Conservation (phyloP, 2,329 filamentous ascomycete genomes). For the Fusarium sp. region DNA sequence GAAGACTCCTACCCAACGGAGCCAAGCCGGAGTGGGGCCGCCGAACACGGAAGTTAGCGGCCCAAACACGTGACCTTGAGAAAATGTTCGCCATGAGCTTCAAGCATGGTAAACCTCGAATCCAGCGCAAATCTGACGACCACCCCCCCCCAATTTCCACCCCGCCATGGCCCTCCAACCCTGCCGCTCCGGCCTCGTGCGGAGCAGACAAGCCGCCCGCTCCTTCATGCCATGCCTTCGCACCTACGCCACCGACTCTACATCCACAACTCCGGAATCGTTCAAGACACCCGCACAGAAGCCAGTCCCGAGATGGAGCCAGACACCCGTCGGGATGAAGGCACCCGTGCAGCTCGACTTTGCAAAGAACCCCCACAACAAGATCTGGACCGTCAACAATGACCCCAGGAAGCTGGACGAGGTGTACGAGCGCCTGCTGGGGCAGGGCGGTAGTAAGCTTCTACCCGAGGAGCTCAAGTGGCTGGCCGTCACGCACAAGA, state of each 20-base stretch:
- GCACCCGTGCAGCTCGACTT: slow-evolving; percentile 74
- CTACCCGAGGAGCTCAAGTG: slow-evolving; percentile 94
- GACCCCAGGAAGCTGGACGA: slow-evolving; percentile 80
- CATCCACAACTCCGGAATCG: slow-evolving; percentile 37
- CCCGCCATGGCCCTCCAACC: slow-evolving; percentile 50
- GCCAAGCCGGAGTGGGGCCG: slow-evolving; percentile 35
- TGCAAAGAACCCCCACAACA: slow-evolving; percentile 64
- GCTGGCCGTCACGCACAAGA: slow-evolving; percentile 97
- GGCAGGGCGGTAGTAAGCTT: slow-evolving; percentile 76
- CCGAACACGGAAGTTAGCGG: slow-evolving; percentile 19
- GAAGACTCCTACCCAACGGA: slow-evolving; percentile 7
- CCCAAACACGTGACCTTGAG: slow-evolving; percentile 46
- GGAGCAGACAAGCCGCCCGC: slow-evolving; percentile 42
- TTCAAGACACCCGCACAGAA: slow-evolving; percentile 35
- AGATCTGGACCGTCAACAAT: slow-evolving; percentile 77
- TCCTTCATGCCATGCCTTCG: slow-evolving; percentile 41
- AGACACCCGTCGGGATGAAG: slow-evolving; percentile 77
- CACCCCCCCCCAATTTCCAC: slow-evolving; percentile 20
- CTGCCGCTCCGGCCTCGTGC: slow-evolving; percentile 46
- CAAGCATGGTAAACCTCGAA: slow-evolving; percentile 11
- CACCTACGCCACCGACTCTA: slow-evolving; percentile 45
- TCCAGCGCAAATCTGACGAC: slow-evolving; percentile 11
- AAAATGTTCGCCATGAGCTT: slow-evolving; percentile 49
- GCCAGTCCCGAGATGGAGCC: slow-evolving; percentile 72
- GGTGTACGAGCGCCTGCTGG: slow-evolving; percentile 82